Conservation (phyloP, 257 asterid species). For the Plantago ovata region DNA sequence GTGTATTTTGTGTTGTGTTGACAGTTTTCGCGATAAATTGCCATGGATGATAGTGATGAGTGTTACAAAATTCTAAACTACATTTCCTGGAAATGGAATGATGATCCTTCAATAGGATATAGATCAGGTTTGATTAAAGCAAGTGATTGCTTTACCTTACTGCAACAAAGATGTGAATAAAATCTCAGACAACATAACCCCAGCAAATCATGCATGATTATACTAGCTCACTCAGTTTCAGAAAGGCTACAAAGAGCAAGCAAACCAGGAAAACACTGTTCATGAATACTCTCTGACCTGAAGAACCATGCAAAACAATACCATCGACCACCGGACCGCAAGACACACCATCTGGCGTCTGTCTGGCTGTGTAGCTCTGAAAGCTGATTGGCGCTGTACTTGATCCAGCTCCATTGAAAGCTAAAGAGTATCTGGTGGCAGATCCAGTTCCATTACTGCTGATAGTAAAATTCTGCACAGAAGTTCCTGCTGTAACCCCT, state of each 20-base stretch:
- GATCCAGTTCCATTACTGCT: constrained; percentile 53
- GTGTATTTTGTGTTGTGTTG: not conserved
- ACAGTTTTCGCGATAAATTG: constrained; percentile 17
- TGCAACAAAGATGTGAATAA: not conserved
- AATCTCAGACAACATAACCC: not conserved
- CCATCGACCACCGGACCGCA: constrained; percentile 63
- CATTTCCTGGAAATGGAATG: not conserved
- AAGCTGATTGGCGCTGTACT: constrained; percentile 41
- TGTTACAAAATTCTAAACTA: not conserved
- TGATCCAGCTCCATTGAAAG: constrained; percentile 34
- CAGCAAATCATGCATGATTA: not conserved
- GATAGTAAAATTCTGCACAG: constrained; percentile 42
- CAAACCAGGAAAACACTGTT: constrained; percentile 17
- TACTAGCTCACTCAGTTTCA: constrained; percentile 15
- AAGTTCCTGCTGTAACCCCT: constrained; percentile 50
- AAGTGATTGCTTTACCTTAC: not conserved
- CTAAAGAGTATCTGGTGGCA: constrained; percentile 34
- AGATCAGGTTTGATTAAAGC: not conserved
- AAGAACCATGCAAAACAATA: not conserved
- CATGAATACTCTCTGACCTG: constrained; percentile 11
- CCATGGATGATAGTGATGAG: not conserved
- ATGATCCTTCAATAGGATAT: not conserved
- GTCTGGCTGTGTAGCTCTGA: constrained; percentile 38
- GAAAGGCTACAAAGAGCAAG: constrained; percentile 27
- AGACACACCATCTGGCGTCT: constrained; percentile 37